Evolutionary conservation across 108 stramenopile genomes (phyloP).

Genomic region (Hondaea fermentalgiana): DNA sequence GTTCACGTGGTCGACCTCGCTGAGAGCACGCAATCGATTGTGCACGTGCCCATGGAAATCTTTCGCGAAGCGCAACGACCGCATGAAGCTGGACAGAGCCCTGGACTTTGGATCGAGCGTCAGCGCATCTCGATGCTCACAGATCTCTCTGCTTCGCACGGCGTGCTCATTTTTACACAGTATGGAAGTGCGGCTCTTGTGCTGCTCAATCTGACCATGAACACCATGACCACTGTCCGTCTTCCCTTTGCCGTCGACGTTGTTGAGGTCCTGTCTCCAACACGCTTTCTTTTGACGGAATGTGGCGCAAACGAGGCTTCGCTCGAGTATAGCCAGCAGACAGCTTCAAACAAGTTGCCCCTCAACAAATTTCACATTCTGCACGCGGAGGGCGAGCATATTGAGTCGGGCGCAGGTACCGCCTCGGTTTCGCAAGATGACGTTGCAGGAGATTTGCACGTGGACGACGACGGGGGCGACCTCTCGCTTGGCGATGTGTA

Average conservation of each 20-base stretch:
- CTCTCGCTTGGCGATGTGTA: not conserved
- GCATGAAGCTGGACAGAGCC: not conserved
- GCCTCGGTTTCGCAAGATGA: not conserved
- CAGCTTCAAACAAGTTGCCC: not conserved
- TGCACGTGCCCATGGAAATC: not conserved
- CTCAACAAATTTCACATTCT: not conserved
- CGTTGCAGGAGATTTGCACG: not conserved
- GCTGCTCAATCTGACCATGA: not conserved
- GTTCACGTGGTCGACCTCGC: not conserved
- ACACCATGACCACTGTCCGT: not conserved
- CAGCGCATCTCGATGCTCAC: not conserved
- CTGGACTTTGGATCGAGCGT: conserved; percentile 4
- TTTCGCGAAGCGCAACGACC: not conserved
- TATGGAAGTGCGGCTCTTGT: not conserved
- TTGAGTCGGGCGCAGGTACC: not conserved
- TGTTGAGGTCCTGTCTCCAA: not conserved
- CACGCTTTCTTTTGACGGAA: not conserved
- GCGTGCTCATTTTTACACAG: not conserved
- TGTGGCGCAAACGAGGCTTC: not conserved
- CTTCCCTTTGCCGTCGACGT: not conserved
- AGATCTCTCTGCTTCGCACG: not conserved
- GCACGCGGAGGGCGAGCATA: not conserved
- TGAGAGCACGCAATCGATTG: not conserved
- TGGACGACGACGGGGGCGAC: not conserved
- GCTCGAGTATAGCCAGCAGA: not conserved